Evolutionary conservation across 768 basidiomycete genomes (phyloP).

Genomic region (Coprinopsis marcescibilis): DNA sequence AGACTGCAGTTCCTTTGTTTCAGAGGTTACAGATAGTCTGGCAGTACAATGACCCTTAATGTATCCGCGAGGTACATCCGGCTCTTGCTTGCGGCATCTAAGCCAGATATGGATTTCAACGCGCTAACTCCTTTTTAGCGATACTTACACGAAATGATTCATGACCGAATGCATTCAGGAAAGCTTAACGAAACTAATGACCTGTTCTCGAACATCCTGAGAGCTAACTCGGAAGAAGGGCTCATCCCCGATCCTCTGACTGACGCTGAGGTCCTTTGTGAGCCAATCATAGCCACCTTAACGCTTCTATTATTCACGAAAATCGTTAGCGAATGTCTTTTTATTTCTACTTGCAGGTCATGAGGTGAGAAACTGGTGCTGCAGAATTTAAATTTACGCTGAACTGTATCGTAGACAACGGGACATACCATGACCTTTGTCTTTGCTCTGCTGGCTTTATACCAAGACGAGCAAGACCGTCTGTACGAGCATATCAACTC

Average conservation of each 20-base stretch:
- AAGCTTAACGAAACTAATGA: slow-evolving; percentile 38
- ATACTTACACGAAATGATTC: slow-evolving; percentile 52
- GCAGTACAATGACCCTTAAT: no score
- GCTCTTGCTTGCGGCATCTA: no score
- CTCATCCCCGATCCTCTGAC: slow-evolving; percentile 27
- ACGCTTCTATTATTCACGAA: neutral
- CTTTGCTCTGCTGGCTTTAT: slow-evolving; percentile 35
- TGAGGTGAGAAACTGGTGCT: slow-evolving; percentile 29
- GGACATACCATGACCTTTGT: slow-evolving; percentile 30
- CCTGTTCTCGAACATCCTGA: slow-evolving; percentile 46
- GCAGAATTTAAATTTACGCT: neutral
- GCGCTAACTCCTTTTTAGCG: slow-evolving; percentile 14
- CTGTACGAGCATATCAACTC: slow-evolving; percentile 28
- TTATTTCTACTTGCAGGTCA: slow-evolving; percentile 57
- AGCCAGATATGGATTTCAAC: no score
- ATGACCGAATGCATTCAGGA: slow-evolving; percentile 30
- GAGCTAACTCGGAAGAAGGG: slow-evolving; percentile 39
- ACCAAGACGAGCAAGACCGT: slow-evolving; percentile 31
- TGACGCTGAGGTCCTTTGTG: slow-evolving; percentile 40
- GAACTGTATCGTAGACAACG: slow-evolving; percentile 22
- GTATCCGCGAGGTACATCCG: no score
- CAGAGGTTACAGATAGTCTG: no score
- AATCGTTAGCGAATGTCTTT: slow-evolving; percentile 35
- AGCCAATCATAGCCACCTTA: neutral
- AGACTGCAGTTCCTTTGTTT: no score